These are phyloP conservation scores for Aspergillus kassunensis DNA, from an alignment of 495 filamentous ascomycete genomes.

Conservation along the genomic window DNA sequence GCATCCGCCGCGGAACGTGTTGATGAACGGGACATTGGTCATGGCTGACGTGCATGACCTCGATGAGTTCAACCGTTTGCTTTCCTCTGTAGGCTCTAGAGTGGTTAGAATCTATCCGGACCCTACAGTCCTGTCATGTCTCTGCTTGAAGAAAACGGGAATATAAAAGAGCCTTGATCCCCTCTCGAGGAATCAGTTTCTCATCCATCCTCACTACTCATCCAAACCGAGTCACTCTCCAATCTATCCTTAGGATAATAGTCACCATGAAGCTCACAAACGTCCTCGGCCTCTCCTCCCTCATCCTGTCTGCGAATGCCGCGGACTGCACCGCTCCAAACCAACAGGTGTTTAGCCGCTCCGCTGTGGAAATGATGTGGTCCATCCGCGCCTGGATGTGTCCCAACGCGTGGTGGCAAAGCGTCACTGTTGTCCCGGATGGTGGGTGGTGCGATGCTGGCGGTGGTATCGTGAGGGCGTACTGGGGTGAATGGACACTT, in stretches of 20 bases:
- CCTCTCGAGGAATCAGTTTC: no score
- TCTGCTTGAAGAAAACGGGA: not conserved
- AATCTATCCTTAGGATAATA: not conserved
- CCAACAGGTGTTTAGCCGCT: constrained; percentile 6
- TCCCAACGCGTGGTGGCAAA: constrained; percentile 9
- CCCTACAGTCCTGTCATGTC: not conserved
- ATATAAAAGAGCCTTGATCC: not conserved
- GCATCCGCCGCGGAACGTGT: not conserved
- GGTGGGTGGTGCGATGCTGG: constrained; percentile 12
- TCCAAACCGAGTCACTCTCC: not conserved
- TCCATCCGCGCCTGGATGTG: constrained; percentile 12
- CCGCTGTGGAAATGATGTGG: constrained; percentile 15
- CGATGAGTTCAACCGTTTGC: no score
- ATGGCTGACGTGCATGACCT: not conserved
- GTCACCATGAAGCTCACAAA: not conserved
- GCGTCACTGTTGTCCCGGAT: constrained; percentile 5
- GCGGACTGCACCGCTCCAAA: constrained; percentile 11
- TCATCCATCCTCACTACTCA: no score
- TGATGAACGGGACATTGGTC: not conserved
- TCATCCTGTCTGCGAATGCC: not conserved
- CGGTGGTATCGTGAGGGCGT: constrained; percentile 5
- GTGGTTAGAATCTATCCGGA: not conserved
- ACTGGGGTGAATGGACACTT: constrained; percentile 8
- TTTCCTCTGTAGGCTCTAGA: no score
- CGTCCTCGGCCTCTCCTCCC: constrained; percentile 1